Base-by-base conservation (phyloP, 75 land plant genomes). In the Adiantum capillusveneris region DNA sequence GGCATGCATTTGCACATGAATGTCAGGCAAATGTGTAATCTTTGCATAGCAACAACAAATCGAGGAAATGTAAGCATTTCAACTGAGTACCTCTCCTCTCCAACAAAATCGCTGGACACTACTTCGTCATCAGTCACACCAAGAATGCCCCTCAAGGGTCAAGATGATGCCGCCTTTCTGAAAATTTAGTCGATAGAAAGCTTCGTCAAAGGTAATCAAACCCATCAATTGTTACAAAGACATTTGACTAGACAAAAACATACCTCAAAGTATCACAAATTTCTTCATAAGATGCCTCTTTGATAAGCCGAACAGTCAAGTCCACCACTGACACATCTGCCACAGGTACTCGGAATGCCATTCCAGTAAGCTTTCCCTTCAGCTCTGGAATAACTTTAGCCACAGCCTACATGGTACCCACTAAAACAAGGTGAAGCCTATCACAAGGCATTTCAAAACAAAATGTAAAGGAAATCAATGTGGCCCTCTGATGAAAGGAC, bases 51-150 rank as follows among this genome's bases (percentile, higher is more conserved):
- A n/a, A n/a, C n/a, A n/a, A n/a, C n/a, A n/a, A n/a, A n/a, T n/a
- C n/a, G n/a, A n/a, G n/a, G n/a, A n/a, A n/a, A n/a, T n/a, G n/a
- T n/a, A n/a, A n/a, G n/a, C n/a, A n/a, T n/a, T n/a, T n/a, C n/a
- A n/a, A n/a, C n/a, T n/a, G n/a, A n/a, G 37, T 53, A 83, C 86
- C 86, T 81, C 79, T 72, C 75, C 71, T 89, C 95, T 37, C 86
- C 85, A 37, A 82, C 52, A 51, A 89, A 89, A 63, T 89, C 95
- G 1, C 89, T 62, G 62, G 95, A 89, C 39, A 89, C 95, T 9
- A 89, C 67, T 65, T 84, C 95, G n/a, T 89, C 95, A 37, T 89
- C 95, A 25, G 75, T 75, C 76, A 85, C 85, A 14, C 95, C 95
- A 66, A 89, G 53, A 59, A 89, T 85, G 6, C 95, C 95, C 79